These are phyloP conservation scores for Phytophthora pinifolia DNA, from an alignment of 352 stramenopile genomes.

Conservation along the genomic window DNA sequence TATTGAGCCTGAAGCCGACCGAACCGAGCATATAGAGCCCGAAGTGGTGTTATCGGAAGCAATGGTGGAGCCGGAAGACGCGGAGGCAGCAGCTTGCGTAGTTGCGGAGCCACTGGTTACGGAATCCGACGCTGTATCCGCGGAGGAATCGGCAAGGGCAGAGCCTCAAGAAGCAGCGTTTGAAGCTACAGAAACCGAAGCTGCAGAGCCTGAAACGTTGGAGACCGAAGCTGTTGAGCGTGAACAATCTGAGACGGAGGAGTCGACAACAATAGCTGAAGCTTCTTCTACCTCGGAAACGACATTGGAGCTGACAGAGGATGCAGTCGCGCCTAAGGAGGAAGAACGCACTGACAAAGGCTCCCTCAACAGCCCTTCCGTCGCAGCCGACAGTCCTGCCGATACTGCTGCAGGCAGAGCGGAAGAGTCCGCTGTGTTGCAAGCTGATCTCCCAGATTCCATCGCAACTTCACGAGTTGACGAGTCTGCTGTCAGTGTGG, in stretches of 20 bases:
- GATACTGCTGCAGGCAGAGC: background rate
- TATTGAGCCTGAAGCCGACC: background rate
- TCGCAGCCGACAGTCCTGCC: constrained; percentile 1
- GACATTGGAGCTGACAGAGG: background rate
- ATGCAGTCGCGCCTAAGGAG: background rate
- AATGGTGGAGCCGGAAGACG: too few relatives aligned
- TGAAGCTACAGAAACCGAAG: background rate
- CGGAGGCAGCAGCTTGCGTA: too few relatives aligned
- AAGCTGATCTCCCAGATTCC: background rate
- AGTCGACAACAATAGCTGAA: background rate
- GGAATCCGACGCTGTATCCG: too few relatives aligned
- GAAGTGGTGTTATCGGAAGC: background rate
- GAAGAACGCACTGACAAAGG: constrained; percentile 2
- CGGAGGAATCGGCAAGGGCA: too few relatives aligned
- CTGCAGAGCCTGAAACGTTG: background rate
- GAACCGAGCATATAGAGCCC: background rate
- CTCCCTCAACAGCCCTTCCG: background rate
- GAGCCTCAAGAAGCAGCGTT: too few relatives aligned
- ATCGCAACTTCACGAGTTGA: background rate
- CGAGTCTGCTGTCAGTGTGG: background rate
- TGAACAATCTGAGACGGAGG: background rate
- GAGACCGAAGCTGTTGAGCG: background rate
- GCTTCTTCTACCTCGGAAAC: constrained; percentile 2
- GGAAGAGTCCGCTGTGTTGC: background rate
- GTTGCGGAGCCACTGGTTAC: too few relatives aligned